These are phyloP conservation scores for Corynespora cassiicola DNA, from an alignment of 2,329 filamentous ascomycete genomes.

Conservation along the genomic window DNA sequence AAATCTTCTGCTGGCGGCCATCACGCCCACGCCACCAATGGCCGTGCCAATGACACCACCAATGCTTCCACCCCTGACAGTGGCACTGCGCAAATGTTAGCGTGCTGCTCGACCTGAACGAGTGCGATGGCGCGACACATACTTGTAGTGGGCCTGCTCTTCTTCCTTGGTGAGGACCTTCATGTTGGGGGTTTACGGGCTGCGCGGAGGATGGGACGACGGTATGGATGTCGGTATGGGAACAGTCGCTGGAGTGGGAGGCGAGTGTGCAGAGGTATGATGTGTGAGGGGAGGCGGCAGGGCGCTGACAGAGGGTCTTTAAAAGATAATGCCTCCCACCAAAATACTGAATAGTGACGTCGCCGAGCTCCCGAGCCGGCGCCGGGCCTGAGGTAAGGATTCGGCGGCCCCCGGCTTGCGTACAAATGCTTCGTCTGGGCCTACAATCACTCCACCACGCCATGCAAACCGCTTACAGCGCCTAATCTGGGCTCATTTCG, in stretches of 20 bases:
- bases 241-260: not conserved
- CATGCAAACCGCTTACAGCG: too few relatives aligned
- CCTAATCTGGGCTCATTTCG: too few relatives aligned
- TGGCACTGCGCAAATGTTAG: conserved; percentile 57
- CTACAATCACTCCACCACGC: conserved; percentile 10
- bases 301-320: conserved; percentile 26
- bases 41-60: conserved; percentile 74
- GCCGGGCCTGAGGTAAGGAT: conserved; percentile 33
- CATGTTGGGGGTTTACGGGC: conserved; percentile 61
- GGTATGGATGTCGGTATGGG: not conserved
- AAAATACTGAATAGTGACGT: conserved; percentile 43
- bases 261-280: conserved; percentile 3
- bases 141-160: conserved; percentile 84
- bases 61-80: conserved; percentile 78
- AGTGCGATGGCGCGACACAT: conserved; percentile 27
- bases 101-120: too few relatives aligned
- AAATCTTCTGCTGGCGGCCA: conserved; percentile 74
- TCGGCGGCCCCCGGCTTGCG: conserved; percentile 32
- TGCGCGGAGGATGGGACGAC: not conserved
- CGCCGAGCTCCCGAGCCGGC: conserved; percentile 37
- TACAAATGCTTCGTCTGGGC: conserved; percentile 4
- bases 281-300: conserved; percentile 9
- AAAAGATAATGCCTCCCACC: conserved; percentile 31
- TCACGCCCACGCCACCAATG: conserved; percentile 71
- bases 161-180: conserved; percentile 96